These are phyloP conservation scores for Sporothrix mexicana DNA, from an alignment of 2,329 filamentous ascomycete species.

Conservation along the genomic window DNA sequence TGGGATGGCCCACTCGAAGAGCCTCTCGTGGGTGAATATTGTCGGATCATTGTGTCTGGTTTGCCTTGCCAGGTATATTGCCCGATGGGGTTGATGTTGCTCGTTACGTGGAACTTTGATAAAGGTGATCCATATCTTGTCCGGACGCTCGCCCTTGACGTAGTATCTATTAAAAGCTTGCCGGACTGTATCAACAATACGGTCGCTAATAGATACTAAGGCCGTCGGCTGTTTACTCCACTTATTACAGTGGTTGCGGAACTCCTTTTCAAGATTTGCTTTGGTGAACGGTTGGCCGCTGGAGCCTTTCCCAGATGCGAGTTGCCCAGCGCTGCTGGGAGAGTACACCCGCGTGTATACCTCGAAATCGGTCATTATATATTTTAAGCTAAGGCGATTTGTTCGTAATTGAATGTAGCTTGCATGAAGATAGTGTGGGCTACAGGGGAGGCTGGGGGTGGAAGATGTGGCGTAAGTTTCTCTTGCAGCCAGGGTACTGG, in stretches of 20 bases:
- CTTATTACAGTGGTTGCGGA: background rate
- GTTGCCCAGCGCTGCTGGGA: slow-evolving; percentile 10
- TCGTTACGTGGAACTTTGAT: background rate
- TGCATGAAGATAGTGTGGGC: background rate
- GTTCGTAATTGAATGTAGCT: background rate
- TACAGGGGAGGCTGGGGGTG: background rate
- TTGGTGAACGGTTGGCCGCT: background rate
- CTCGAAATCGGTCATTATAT: background rate
- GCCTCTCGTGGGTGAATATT: slow-evolving; percentile 13
- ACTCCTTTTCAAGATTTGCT: background rate
- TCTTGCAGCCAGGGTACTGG: background rate
- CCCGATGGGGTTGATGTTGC: slow-evolving; percentile 2
- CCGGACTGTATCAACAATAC: slow-evolving; percentile 3
- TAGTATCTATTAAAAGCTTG: background rate
- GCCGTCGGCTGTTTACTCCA: background rate
- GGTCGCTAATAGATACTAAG: slow-evolving; percentile 9
- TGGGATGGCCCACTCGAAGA: slow-evolving; percentile 11
- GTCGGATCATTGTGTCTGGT: background rate
- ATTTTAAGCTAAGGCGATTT: background rate
- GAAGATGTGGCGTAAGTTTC: background rate
- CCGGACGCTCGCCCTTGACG: background rate
- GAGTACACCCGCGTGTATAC: slow-evolving; percentile 18
- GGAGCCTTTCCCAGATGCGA: slow-evolving; percentile 4
- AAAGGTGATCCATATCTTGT: slow-evolving; percentile 13
- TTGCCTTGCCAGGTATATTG: background rate